phyloP scores from a whole-genome alignment of 306 rosid genomes.

The Mucuna pruriens region DNA sequence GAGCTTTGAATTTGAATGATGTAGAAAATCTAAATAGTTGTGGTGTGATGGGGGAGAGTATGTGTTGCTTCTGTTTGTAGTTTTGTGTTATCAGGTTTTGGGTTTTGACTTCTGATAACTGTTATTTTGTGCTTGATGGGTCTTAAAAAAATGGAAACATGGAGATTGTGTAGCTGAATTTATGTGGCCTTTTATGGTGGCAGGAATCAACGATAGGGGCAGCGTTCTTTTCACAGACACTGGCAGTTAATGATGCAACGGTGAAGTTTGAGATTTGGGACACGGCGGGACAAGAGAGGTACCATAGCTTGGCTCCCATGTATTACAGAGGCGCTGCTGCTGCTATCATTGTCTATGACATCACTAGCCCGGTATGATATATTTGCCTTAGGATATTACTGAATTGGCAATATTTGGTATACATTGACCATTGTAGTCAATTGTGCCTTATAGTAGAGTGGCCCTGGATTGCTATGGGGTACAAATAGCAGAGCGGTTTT shows the following conservation, averaged over 20 bases:
- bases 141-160: not conserved
- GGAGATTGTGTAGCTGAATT: conserved; percentile 27
- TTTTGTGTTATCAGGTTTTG: conserved; percentile 17
- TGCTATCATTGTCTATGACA: conserved; percentile 70
- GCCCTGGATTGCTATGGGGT: not conserved
- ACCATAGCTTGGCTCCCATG: conserved; percentile 77
- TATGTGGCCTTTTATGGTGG: conserved; percentile 30
- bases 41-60: not conserved
- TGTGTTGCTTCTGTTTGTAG: not conserved
- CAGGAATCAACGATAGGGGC: conserved; percentile 76
- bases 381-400: conserved; percentile 32
- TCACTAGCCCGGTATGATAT: conserved; percentile 54
- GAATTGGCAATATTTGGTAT: conserved; percentile 4
- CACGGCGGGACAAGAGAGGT: conserved; percentile 70
- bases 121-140: conserved; percentile 31
- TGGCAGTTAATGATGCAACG: conserved; percentile 63
- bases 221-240: conserved; percentile 68
- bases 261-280: conserved; percentile 75
- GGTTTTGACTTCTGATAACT: conserved; percentile 27
- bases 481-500: not conserved
- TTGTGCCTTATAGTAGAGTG: not conserved
- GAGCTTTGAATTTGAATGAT: conserved; percentile 11
- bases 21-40: not conserved
- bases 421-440: not conserved
- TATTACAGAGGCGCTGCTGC: conserved; percentile 76